Percentiles rank a stretch among this genome's conserved stretches.
Conservation (phyloP, 2,329 filamentous ascomycete genomes). For the Cytospora paraplurivora region DNA sequence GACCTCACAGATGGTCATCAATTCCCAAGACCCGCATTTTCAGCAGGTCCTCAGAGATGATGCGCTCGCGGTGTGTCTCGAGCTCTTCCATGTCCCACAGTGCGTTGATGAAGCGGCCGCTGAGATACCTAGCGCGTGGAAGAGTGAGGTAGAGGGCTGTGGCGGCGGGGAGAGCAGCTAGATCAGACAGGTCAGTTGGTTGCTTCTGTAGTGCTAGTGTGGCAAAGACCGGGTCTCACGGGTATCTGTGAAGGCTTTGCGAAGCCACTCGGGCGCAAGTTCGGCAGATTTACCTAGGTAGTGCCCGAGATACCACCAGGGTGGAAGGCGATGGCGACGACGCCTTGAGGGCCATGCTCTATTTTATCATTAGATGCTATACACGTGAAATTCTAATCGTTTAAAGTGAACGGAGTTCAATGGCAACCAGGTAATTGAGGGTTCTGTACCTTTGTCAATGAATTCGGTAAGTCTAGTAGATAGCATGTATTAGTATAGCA, state of each 20-base stretch:
- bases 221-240: background rate
- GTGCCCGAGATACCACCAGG: slow-evolving; percentile 17
- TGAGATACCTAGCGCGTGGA: background rate
- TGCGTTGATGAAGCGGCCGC: slow-evolving; percentile 3
- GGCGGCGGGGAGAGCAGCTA: slow-evolving; percentile 15
- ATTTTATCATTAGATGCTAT: background rate
- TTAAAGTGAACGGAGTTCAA: background rate
- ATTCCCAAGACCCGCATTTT: background rate
- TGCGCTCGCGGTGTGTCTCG: background rate
- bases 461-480: slow-evolving; percentile 19
- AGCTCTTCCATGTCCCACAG: slow-evolving; percentile 5
- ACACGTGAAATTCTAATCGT: background rate
- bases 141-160: slow-evolving; percentile 16
- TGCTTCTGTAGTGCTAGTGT: background rate
- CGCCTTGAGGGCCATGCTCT: slow-evolving; percentile 16
- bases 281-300: slow-evolving; percentile 8
- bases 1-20: background rate
- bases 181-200: background rate
- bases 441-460: slow-evolving; percentile 15
- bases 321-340: slow-evolving; percentile 19
- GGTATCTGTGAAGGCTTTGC: slow-evolving; percentile 1
- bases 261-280: slow-evolving; percentile 13
- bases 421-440: background rate
- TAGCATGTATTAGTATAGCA: slow-evolving; percentile 24
- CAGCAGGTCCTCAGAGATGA: no score